These are phyloP conservation scores for Raddia guianensis DNA, from an alignment of 176 grass and related monocot genomes.

Conservation along the genomic window DNA sequence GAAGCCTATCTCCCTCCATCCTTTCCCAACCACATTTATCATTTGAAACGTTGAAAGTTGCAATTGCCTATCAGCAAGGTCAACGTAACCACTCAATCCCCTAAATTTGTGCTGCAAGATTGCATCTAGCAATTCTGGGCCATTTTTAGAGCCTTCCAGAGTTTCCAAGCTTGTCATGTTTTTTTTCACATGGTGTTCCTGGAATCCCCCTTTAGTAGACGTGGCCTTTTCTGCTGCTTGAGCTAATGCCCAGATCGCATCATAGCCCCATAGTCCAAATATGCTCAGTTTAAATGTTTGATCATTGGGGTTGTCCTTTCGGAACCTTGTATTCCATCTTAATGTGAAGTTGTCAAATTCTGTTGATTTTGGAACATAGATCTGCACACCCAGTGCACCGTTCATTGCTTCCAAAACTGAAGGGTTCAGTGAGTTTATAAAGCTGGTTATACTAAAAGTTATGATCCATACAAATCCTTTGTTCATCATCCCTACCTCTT, in stretches of 20 bases:
- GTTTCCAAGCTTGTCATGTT: not conserved
- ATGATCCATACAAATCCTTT: slow-evolving; percentile 61
- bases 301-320: slow-evolving; percentile 35
- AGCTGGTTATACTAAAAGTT: slow-evolving; percentile 49
- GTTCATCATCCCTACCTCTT: slow-evolving; percentile 56
- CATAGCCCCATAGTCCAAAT: slow-evolving; percentile 57
- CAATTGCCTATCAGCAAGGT: slow-evolving; percentile 40
- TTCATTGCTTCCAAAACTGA: slow-evolving; percentile 40
- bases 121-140: slow-evolving; percentile 36
- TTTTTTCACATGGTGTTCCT: too few relatives aligned
- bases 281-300: slow-evolving; percentile 16
- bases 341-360: slow-evolving; percentile 33
- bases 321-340: slow-evolving; percentile 54
- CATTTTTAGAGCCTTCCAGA: slow-evolving; percentile 47
- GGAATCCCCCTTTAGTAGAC: too few relatives aligned
- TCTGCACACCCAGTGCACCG: slow-evolving; percentile 51
- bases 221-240: slow-evolving; percentile 50
- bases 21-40: slow-evolving; percentile 54
- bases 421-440: slow-evolving; percentile 38
- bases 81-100: slow-evolving; percentile 52
- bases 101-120: slow-evolving; percentile 43
- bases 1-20: slow-evolving; percentile 42
- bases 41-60: slow-evolving; percentile 39
- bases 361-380: slow-evolving; percentile 34
- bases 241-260: slow-evolving; percentile 63